Base-by-base conservation (phyloP, 2,329 filamentous ascomycete species). In the Metarhizium guizhouense region DNA sequence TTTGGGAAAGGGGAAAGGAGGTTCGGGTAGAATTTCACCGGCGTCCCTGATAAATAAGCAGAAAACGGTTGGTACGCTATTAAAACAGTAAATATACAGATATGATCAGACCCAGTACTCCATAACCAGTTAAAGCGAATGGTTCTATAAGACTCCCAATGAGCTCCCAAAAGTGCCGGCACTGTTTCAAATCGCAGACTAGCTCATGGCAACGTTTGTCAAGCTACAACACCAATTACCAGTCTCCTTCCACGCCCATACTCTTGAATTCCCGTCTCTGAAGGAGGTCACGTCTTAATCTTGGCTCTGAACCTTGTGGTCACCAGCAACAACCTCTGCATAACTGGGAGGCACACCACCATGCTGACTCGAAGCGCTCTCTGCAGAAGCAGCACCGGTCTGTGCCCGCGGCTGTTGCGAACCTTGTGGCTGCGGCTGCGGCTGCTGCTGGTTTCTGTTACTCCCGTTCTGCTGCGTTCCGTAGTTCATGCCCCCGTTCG, bases 241-340 rank as follows among this genome's bases (percentile, higher is more conserved):
- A 14, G 5, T 18, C 45, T 16, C 25, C 13, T 20, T 30, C 20
- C 25, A 18, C 6, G 42, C 42, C 8, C 11, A 20, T 30, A 11
- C 20, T 8, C 20, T 48, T 18, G n/a, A 48, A 30, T 6, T 8
- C 45, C 43, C 16, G 10, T 45, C 18, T 25, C 20, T 16, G 11
- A 8, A 48, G 20, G 32, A 50, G 5, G n/a, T 20, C 14, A 4
- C n/a, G 48, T 51, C 13, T 25, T 70, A 71, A 4, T 68, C 64
- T 20, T 61, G 61, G 10, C 67, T 64, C 78, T 97, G 94, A 52
- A 96, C 79, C 81, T 97, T 97, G 72, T 96, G 75, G 68, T 97
- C 93, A 1, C 90, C 91, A 65, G 86, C 86, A 57, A 96, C 86
- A 51, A 90, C 93, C 72, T 96, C 90, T 16, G 88, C 87, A 70